A percentile compares a stretch with the other conserved stretches of the same genome.
Conservation (phyloP, 192 early-diverging fungal species). For the Oehlia diaphana region DNA sequence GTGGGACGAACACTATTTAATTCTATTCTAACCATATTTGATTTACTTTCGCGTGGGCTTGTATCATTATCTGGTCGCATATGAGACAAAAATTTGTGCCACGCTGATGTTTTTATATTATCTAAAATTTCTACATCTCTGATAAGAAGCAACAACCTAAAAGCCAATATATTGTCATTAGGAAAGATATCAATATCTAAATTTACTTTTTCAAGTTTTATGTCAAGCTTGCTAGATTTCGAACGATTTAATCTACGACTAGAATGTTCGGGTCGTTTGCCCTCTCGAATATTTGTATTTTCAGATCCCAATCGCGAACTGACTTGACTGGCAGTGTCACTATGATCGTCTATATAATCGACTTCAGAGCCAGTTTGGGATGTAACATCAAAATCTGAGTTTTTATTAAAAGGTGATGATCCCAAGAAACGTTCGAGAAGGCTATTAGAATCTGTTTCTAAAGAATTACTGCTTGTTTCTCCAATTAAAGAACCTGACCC, state of each 20-base stretch:
- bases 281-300: constrained; percentile 24
- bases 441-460: constrained; percentile 16
- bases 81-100: constrained; percentile 77
- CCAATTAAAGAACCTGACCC: background rate
- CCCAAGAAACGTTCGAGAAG: background rate
- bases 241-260: constrained; percentile 39
- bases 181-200: constrained; percentile 58
- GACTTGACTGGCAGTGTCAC: constrained; percentile 40
- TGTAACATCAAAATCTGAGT: constrained; percentile 4
- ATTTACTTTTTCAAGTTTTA: constrained; percentile 52
- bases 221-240: constrained; percentile 52
- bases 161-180: constrained; percentile 42
- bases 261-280: constrained; percentile 13
- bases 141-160: constrained; percentile 50
- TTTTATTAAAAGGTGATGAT: background rate
- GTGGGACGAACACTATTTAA: constrained; percentile 46
- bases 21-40: constrained; percentile 66
- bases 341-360: constrained; percentile 35
- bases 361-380: constrained; percentile 27
- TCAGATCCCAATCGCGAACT: constrained; percentile 35
- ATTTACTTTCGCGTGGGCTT: constrained; percentile 58
- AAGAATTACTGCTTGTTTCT: constrained; percentile 1
- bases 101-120: constrained; percentile 69
- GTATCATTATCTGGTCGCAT: constrained; percentile 55
- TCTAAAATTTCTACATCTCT: constrained; percentile 77